A percentile compares a stretch with the other conserved stretches of the same genome.
These are phyloP conservation scores for Penicillium roqueforti DNA, from an alignment of 495 filamentous ascomycete genomes.

Conservation along the genomic window DNA sequence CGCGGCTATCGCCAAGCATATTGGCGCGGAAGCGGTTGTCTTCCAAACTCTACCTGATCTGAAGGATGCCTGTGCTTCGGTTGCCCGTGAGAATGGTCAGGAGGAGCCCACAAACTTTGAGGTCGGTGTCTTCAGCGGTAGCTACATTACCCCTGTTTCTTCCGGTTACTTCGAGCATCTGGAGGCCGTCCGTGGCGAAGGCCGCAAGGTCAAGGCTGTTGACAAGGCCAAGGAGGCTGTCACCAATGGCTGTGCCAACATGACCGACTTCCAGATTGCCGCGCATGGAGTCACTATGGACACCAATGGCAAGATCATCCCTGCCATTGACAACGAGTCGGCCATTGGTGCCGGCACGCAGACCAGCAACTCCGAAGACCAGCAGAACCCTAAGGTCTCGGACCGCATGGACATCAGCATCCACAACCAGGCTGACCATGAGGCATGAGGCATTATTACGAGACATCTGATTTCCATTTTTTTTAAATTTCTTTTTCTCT, in stretches of 20 bases:
- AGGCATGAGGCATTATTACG: conserved; percentile 28
- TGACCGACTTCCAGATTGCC: conserved; percentile 59
- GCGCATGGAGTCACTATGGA: conserved; percentile 58
- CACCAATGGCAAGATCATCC: conserved; percentile 54
- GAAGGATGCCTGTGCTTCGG: conserved; percentile 72
- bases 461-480: conserved; percentile 2
- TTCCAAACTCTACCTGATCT: conserved; percentile 86
- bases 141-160: conserved; percentile 79
- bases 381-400: conserved; percentile 33
- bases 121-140: conserved; percentile 93
- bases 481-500: conserved; percentile 6
- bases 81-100: conserved; percentile 50
- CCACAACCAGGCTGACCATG: conserved; percentile 52
- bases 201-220: conserved; percentile 64
- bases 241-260: conserved; percentile 57
- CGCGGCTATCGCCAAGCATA: conserved; percentile 67
- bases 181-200: conserved; percentile 69
- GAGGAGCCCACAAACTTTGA: conserved; percentile 66
- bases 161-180: conserved; percentile 86
- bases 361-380: conserved; percentile 25
- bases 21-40: conserved; percentile 88
- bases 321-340: conserved; percentile 22
- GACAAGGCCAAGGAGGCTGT: conserved; percentile 67
- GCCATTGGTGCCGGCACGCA: background rate
- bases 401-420: conserved; percentile 59